phyloP scores from a whole-genome alignment of 441 rosid genomes.

The Eugenia klotzschiana region DNA sequence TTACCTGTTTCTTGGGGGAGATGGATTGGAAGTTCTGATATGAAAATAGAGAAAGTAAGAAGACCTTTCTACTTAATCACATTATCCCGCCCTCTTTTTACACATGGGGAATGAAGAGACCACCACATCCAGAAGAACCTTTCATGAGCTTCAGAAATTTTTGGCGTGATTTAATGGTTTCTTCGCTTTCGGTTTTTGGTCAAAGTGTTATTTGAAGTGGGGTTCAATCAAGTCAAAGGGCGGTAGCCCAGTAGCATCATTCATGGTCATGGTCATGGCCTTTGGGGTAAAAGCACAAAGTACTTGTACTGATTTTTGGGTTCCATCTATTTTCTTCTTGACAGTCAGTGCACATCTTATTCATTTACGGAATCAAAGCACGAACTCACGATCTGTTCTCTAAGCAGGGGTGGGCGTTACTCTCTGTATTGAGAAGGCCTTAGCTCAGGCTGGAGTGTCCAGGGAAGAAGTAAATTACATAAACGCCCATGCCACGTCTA shows the following conservation, averaged over 20 bases:
- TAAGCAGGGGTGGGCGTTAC: conserved; percentile 12
- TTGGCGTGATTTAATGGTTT: not conserved
- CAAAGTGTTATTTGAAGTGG: not conserved
- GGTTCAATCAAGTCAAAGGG: not conserved
- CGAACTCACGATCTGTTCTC: not conserved
- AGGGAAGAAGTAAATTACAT: conserved; percentile 21
- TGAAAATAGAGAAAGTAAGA: not conserved
- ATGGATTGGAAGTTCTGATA: not conserved
- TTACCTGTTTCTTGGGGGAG: not conserved
- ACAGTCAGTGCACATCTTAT: not conserved
- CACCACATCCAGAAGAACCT: not conserved
- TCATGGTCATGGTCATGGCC: not conserved
- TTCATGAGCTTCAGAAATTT: not conserved
- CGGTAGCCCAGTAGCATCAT: not conserved
- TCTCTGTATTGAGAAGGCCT: conserved; percentile 17
- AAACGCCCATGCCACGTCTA: conserved; percentile 20
- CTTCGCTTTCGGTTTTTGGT: not conserved
- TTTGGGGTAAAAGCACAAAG: not conserved
- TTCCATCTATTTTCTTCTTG: not conserved
- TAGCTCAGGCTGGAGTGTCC: conserved; percentile 5
- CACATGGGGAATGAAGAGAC: not conserved
- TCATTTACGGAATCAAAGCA: too few relatives aligned
- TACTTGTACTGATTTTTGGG: not conserved
- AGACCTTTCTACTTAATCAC: not conserved
- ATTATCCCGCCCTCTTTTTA: not conserved